A percentile compares a stretch with the other conserved stretches of the same genome.
phyloP scores from a whole-genome alignment of 1,284 basidiomycete genomes.

The Albatrellus sp. region DNA sequence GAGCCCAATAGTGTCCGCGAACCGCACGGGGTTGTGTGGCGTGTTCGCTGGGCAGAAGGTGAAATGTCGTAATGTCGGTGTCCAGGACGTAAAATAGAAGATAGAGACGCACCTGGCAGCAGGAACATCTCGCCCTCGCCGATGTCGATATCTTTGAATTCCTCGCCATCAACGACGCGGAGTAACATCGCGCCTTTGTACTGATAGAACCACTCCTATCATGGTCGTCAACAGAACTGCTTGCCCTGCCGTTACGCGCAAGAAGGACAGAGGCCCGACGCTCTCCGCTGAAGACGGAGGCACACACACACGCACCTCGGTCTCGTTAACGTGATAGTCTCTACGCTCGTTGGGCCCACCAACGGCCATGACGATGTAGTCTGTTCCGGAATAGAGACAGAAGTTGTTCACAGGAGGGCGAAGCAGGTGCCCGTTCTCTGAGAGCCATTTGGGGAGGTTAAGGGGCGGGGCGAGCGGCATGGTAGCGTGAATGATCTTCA shows the following conservation, averaged over 20 bases:
- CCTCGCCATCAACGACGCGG: conserved; percentile 77
- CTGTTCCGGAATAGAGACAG: conserved; percentile 74
- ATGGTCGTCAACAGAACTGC: neutral
- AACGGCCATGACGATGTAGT: conserved; percentile 85
- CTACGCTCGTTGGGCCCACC: conserved; percentile 88
- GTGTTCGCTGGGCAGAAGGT: conserved; percentile 57
- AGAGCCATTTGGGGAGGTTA: conserved; percentile 80
- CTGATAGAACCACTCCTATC: conserved; percentile 92
- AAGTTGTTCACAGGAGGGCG: conserved; percentile 89
- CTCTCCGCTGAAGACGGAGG: neutral
- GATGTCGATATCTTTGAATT: conserved; percentile 81
- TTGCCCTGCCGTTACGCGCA: neutral
- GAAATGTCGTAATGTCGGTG: neutral
- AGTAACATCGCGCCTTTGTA: conserved; percentile 86
- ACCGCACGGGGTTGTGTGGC: conserved; percentile 90
- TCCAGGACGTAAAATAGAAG: neutral
- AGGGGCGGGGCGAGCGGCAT: conserved; percentile 47
- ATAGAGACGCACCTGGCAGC: conserved; percentile 55
- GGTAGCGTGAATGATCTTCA: too few species aligned
- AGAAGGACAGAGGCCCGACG: neutral
- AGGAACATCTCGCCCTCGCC: conserved; percentile 96
- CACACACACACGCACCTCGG: conserved; percentile 43
- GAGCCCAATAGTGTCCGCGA: conserved; percentile 85
- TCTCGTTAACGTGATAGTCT: conserved; percentile 90
- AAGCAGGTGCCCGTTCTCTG: conserved; percentile 65